Conservation (phyloP, 1,284 basidiomycete species). For the Moesziomyces sp. region DNA sequence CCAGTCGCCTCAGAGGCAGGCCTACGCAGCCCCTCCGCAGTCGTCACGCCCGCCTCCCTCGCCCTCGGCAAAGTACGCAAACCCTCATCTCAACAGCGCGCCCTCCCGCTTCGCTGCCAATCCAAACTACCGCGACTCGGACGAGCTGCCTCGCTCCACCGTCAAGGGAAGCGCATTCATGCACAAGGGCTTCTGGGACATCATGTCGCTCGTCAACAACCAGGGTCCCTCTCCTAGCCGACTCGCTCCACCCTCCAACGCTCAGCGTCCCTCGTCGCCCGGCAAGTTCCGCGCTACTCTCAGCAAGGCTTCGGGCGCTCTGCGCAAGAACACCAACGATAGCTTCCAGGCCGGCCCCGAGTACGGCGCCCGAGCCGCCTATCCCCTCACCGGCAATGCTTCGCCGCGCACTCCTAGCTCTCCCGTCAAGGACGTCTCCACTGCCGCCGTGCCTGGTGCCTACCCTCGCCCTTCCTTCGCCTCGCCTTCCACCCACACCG, state of each 20-base stretch:
- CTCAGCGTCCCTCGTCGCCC: slow-evolving; percentile 36
- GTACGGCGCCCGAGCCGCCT: slow-evolving; percentile 20
- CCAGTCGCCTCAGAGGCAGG: slow-evolving; percentile 19
- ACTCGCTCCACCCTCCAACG: slow-evolving; percentile 31
- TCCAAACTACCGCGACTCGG: slow-evolving; percentile 22
- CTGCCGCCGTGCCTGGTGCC: slow-evolving; percentile 30
- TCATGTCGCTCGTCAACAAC: slow-evolving; percentile 61
- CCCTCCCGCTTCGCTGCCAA: slow-evolving; percentile 41
- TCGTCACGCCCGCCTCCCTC: slow-evolving; percentile 33
- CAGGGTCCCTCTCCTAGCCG: slow-evolving; percentile 20
- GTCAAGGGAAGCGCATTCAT: slow-evolving; percentile 59
- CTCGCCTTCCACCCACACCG: slow-evolving; percentile 29
- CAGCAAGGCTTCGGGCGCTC: slow-evolving; percentile 51
- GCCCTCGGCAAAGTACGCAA: slow-evolving; percentile 42
- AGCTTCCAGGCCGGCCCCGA: slow-evolving; percentile 47
- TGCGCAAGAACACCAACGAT: slow-evolving; percentile 37
- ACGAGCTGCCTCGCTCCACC: slow-evolving; percentile 33
- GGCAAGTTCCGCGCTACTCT: slow-evolving; percentile 50
- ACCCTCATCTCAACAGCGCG: slow-evolving; percentile 35
- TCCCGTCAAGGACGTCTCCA: slow-evolving; percentile 18
- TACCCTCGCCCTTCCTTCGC: slow-evolving; percentile 35
- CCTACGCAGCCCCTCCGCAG: slow-evolving; percentile 2
- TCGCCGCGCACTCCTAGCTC: slow-evolving; percentile 18
- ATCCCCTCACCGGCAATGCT: slow-evolving; percentile 3
- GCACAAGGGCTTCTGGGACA: slow-evolving; percentile 65